Evolutionary conservation across 164 flowering plant species (phyloP).

Genomic region (Houttuynia cordata): DNA sequence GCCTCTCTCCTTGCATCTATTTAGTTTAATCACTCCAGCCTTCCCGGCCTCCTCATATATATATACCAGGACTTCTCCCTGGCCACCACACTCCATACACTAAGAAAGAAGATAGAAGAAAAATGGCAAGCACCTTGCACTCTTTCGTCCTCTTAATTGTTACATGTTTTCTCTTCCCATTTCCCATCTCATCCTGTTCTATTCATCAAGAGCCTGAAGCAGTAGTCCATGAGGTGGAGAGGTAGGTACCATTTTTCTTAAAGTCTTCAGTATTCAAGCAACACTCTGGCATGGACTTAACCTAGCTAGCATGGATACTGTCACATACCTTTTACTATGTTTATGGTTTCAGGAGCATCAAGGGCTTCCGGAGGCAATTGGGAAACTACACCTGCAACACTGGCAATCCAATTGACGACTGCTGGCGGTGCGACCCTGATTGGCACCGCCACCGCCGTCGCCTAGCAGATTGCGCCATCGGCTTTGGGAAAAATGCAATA

Average conservation of each 20-base stretch:
- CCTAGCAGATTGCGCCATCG: conserved; percentile 65
- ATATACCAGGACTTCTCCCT: neutral
- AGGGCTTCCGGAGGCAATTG: conserved; percentile 41
- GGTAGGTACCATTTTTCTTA: conserved; percentile 17
- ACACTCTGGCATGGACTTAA: neutral
- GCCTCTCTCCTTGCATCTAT: too few species aligned
- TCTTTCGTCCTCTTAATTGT: conserved; percentile 21
- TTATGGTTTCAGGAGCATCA: conserved; percentile 14
- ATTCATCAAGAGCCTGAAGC: conserved; percentile 31
- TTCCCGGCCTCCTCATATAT: too few species aligned
- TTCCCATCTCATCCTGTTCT: conserved; percentile 23
- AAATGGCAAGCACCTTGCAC: conserved; percentile 15
- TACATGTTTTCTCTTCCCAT: conserved; percentile 13
- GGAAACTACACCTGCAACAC: conserved; percentile 52
- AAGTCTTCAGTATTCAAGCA: neutral
- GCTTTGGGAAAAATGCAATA: conserved; percentile 68
- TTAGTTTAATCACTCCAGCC: too few species aligned
- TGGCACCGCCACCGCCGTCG: conserved; percentile 63
- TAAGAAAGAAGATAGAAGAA: neutral
- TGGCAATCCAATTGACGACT: conserved; percentile 77
- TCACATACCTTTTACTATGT: neutral
- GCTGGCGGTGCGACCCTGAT: conserved; percentile 74
- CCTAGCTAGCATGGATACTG: too few species aligned
- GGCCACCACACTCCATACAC: neutral
- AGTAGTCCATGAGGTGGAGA: conserved; percentile 48